phyloP scores from a whole-genome alignment of 257 asterid genomes.

The Salvia hispanica region DNA sequence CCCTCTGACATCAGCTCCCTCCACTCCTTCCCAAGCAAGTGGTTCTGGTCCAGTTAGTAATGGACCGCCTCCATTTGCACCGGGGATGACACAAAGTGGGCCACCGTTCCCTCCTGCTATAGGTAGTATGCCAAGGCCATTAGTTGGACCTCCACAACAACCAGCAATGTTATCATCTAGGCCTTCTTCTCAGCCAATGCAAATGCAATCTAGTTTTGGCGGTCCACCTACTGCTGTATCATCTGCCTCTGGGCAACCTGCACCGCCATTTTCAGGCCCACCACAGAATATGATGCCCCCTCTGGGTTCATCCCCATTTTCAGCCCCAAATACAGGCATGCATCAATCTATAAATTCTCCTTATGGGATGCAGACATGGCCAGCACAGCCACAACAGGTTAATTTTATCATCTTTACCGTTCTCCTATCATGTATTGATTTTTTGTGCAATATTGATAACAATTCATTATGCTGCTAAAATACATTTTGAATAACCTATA shows the following conservation, averaged over 20 bases:
- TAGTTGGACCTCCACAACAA: conserved; percentile 61
- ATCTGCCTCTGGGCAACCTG: conserved; percentile 63
- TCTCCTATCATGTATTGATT: background rate
- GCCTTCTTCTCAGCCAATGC: conserved; percentile 55
- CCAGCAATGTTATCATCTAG: conserved; percentile 48
- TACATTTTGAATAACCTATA: background rate
- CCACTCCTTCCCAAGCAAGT: conserved; percentile 44
- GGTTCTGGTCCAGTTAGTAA: conserved; percentile 55
- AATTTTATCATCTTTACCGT: conserved; percentile 24
- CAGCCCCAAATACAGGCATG: conserved; percentile 56
- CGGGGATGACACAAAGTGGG: conserved; percentile 53
- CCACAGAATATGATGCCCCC: conserved; percentile 63
- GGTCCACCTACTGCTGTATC: conserved; percentile 64
- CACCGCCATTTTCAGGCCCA: conserved; percentile 61
- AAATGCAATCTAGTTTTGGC: conserved; percentile 74
- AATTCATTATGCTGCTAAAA: conserved; percentile 2
- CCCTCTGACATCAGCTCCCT: conserved; percentile 52
- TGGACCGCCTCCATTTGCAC: conserved; percentile 66
- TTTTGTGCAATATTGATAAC: background rate
- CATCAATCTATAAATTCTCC: conserved; percentile 68
- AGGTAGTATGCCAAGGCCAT: conserved; percentile 63
- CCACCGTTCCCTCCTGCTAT: conserved; percentile 63
- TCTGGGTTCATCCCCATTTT: conserved; percentile 68
- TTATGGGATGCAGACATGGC: conserved; percentile 79
- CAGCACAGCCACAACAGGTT: conserved; percentile 80